Evolutionary conservation across 2,329 filamentous ascomycete genomes (phyloP), one percentile per base, ranked within the genome.

Genomic region (Aspergillus persii): DNA sequence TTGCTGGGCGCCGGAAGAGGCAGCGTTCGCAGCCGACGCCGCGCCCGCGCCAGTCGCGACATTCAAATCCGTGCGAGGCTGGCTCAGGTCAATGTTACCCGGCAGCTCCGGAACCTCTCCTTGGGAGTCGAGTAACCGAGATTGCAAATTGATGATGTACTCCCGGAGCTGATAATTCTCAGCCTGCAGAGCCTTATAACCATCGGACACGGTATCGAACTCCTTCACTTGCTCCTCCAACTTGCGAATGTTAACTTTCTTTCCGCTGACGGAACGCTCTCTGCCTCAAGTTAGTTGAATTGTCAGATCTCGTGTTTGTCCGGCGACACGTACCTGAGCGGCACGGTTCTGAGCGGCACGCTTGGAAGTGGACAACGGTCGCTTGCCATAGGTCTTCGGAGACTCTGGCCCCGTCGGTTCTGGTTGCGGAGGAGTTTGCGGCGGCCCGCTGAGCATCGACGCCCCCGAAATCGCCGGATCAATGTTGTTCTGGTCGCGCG

Each of bases 221-320:
- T 95, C 91, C 69, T 91, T 88, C 54, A 97, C 92, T 74, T 98
- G 91, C 72, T 95, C 90, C 77, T 99, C 95, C 6, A 99, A 84
- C 75, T 96, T 96, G 81, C 96, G 96, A 76, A 99, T 99, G 75
- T 99, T 99, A 97, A 50, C 91, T 91, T 77, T 99, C 95, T 75
- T 99, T 99, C 63, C 95, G 90, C 79, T 98, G 93, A 47, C 95
- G 91, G 78, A 99, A 99, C 47, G 95, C 95, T 74, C 95, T 87
- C 94, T 99, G 69, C 65, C 2, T 62, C 47, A 2, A 46, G 52
- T 71, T 54, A 67, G 66, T 53, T 41, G 15, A 23, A 58, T 50
- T 46, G 23, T 33, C 12, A 18, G 4, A 15, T 8, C 3, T 15
- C 46, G 26, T 8, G 29, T 18, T 15, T 36, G 26, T 58, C 36